These are phyloP conservation scores for Pythium monospermum DNA, from an alignment of 352 stramenopile species.

Conservation along the genomic window DNA sequence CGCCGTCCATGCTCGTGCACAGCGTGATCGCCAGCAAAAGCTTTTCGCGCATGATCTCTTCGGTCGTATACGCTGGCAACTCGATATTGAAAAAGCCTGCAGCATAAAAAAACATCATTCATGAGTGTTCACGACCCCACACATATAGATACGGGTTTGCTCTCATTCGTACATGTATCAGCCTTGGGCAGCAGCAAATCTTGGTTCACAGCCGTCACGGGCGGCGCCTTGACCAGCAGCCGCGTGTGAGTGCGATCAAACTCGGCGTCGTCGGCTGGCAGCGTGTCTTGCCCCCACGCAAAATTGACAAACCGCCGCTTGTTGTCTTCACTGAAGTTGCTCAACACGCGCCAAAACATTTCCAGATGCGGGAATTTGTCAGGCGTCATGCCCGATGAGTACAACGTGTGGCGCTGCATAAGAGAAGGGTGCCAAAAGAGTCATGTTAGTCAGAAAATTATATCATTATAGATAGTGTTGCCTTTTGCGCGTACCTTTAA, in stretches of 20 bases:
- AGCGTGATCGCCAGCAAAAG: slow-evolving; percentile 68
- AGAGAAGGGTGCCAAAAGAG: no score
- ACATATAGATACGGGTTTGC: no score
- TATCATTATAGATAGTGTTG: no score
- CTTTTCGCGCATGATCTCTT: slow-evolving; percentile 65
- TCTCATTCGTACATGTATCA: slow-evolving; percentile 68
- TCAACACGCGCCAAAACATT: slow-evolving; percentile 71
- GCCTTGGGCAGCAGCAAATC: slow-evolving; percentile 66
- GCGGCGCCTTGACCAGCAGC: slow-evolving; percentile 63
- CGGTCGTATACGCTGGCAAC: slow-evolving; percentile 66
- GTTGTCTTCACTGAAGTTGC: slow-evolving; percentile 60
- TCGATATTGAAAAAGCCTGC: slow-evolving; percentile 84
- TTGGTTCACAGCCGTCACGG: slow-evolving; percentile 29
- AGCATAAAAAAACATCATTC: not conserved
- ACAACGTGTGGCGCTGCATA: slow-evolving; percentile 59
- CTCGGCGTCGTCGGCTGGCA: slow-evolving; percentile 71
- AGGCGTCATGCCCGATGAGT: slow-evolving; percentile 70
- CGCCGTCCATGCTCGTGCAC: slow-evolving; percentile 79
- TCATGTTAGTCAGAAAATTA: not conserved
- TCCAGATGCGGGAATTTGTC: slow-evolving; percentile 69
- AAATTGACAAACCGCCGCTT: slow-evolving; percentile 84
- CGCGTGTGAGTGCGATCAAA: slow-evolving; percentile 75
- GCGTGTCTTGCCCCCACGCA: slow-evolving; percentile 75
- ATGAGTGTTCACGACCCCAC: not conserved
- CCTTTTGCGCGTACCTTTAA: slow-evolving; percentile 61